Base-by-base conservation (phyloP, 2,329 filamentous ascomycete genomes). In the Aspergillus uvarum region DNA sequence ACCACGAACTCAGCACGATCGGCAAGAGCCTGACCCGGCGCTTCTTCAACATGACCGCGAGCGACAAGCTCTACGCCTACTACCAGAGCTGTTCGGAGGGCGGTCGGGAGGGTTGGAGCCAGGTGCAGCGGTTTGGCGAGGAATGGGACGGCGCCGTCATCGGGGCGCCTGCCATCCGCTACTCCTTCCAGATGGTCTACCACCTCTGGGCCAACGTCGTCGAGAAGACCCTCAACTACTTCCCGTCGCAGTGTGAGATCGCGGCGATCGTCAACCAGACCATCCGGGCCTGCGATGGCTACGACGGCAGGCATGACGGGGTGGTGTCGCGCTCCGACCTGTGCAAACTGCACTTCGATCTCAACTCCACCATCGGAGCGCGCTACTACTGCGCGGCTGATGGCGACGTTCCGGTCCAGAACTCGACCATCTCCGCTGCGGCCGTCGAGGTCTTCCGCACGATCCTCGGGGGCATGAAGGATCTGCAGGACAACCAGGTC, bases 281-380 rank as follows among this genome's bases (percentile, higher is more conserved):
- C 4, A 84, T 86, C 49, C 73, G 74, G 1, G 79, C 79, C 35
- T 87, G 84, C 54, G 84, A 87, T 61, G 72, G 77, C 4, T 73
- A 87, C 3, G 84, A 87, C 57, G 84, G 84, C 5, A 76, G 76
- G 47, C 77, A 74, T 0, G 84, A 86, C 58, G 83, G 83, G 10
- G 81, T 86, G 5, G 76, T 87, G 47, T 73, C 79, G 8, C 75
- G 81, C 3, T 78, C 77, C 0, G 80, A 82, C 56, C 74, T 83
- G 6, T 83, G 80, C 74, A 76, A 74, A 58, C 63, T 81, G 5
- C 66, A 79, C 47, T 81, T 26, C 24, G 24, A 26, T 81, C 67
- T 80, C 68, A 76, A 85, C 65, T 70, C 74, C 14, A 79, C 76
- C 48, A 72, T 84, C 57, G 83, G 83, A 19, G 63, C 73, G 52